Base-by-base conservation (phyloP, 1,284 basidiomycete genomes). In the Puccinia hordei region DNA sequence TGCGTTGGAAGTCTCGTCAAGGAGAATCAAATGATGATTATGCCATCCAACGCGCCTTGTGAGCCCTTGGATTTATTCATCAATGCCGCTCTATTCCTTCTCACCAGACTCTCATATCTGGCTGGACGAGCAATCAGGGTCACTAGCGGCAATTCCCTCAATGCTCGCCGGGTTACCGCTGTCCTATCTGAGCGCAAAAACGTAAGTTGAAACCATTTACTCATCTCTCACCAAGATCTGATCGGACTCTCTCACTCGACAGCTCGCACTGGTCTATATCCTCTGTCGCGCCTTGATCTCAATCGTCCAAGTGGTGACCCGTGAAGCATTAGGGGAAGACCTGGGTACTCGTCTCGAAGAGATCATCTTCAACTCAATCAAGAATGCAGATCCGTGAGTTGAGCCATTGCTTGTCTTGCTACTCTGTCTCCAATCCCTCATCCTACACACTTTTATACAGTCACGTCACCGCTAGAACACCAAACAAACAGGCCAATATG, bases 301-400 rank as follows among this genome's bases (percentile, higher is more conserved):
- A 1, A 89, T 95, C 19, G 89, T 95, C 66, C 89, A 91, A 72
- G 87, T 89, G 19, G 88, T 92, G 27, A 88, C 90, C 0, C 91
- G 91, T 83, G 92, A 93, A 82, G 90, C 90, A 0, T 87, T 96
- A 1, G 90, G 91, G 13, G 93, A 94, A 68, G 87, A 89, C 0
- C 87, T 93, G 81, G 94, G 93, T 0, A 90, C 91, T 84, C 90
- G 88, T 51, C 86, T 96, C 49, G 94, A 96, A 84, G 91, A 93
- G 83, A 91, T 90, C 55, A 93, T 92, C 0, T 96, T 95, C 84
- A 92, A 93, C 81, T 91, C 93, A 82, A 93, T 95, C 85, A 88
- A 89, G 82, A 89, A 89, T 80, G 92, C 93, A 2, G 91, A 93
- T 84, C 83, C 91, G 83, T 83, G 84, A 85, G 80, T 63, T 72